A percentile compares a stretch with the other conserved stretches of the same genome.
Evolutionary conservation across 228 moss, liverwort and hornwort genomes (phyloP).

Genomic region (Sphagnum magellanicum): DNA sequence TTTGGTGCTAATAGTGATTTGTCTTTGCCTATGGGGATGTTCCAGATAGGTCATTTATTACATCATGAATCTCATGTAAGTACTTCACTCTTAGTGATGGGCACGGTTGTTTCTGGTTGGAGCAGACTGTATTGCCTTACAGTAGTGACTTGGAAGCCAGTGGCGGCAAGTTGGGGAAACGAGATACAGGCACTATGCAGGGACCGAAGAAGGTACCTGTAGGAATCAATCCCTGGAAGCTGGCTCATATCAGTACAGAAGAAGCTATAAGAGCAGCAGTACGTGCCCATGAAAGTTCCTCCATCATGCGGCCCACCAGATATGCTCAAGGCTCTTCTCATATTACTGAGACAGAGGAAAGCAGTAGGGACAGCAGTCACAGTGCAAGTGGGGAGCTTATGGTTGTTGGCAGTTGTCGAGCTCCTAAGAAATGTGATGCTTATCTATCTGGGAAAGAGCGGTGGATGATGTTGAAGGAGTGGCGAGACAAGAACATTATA

Average conservation of each 20-base stretch:
- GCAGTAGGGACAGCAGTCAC: conserved; percentile 64
- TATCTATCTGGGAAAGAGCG: conserved; percentile 33
- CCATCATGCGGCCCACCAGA: conserved; percentile 47
- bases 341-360: conserved; percentile 69
- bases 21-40: too few relatives aligned
- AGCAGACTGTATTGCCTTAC: conserved; percentile 34
- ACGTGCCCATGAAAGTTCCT: conserved; percentile 51
- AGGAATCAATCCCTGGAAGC: conserved; percentile 79
- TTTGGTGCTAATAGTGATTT: too few relatives aligned
- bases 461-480: conserved; percentile 24
- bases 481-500: conserved; percentile 12
- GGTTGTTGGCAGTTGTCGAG: conserved; percentile 41
- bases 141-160: conserved; percentile 43
- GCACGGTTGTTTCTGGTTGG: neutral
- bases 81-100: too few relatives aligned
- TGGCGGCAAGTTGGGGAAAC: conserved; percentile 28
- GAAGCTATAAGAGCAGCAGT: conserved; percentile 31
- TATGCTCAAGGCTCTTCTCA: conserved; percentile 24
- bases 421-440: conserved; percentile 44
- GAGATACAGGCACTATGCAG: conserved; percentile 14
- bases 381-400: conserved; percentile 58
- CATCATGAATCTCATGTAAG: too few relatives aligned
- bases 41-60: too few relatives aligned
- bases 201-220: conserved; percentile 36
- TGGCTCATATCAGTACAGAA: conserved; percentile 35